Evolutionary conservation across 2,329 filamentous ascomycete genomes (phyloP), one percentile per base, ranked within the genome.

Genomic region (Camptophora hylomeconis): DNA sequence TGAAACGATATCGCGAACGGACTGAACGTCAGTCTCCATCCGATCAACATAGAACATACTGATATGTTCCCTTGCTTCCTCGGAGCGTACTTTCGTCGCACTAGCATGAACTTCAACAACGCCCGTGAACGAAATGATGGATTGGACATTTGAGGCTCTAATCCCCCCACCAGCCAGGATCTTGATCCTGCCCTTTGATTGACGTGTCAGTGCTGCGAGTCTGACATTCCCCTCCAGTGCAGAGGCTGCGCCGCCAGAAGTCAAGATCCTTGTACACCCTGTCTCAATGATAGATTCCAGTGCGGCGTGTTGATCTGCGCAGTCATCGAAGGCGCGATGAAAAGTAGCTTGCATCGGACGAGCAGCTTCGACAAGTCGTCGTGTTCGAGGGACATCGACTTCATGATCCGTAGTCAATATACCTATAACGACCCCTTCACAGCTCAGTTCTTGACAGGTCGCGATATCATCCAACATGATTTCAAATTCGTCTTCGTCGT

Each of bases 91-190:
- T n/a, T 24, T 12, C 17, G 20, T 31, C 3, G 29, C 29, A 15
- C 14, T 26, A 10, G 29, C 15, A 16, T 26, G 29, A 15, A 31
- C 24, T 11, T 12, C n/a, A 7, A n/a, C 15, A 2, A 20, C 29
- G 16, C 24, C 24, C 16, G 29, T 31, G 4, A 11, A 14, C 5
- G 15, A 5, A n/a, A 31, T 10, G 5, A 26, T 20, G 5, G 17
- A 9, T 13, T 20, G 14, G 17, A 65, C 32, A 46, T 67, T 69
- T 4, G 24, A 40, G 13, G 57, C 49, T 26, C 65, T 51, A 4
- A 72, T 53, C 1, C 65, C 62, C 20, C 66, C 66, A 0, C 66
- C 67, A 10, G 61, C 46, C 33, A 71, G 64, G 14, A 72, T 47
- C 1, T 49, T 44, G 17, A 66, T 49, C 17, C 42, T 27, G 11